A percentile compares a stretch with the other conserved stretches of the same genome.
These are phyloP conservation scores for Nakataea oryzae DNA, from an alignment of 2,329 filamentous ascomycete species.

Conservation along the genomic window DNA sequence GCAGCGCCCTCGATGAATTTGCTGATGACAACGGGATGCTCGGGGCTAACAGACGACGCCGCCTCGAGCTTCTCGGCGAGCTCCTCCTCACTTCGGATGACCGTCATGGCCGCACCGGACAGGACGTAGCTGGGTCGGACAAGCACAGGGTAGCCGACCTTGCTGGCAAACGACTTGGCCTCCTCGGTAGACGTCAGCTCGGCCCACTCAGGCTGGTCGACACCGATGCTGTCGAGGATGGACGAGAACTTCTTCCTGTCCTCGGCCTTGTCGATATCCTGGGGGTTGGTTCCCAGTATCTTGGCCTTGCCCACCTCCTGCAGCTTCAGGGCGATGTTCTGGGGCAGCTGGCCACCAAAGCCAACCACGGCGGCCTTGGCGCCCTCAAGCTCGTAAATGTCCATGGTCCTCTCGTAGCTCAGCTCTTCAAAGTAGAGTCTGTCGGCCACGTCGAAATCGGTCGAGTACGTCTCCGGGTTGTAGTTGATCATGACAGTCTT, in stretches of 20 bases:
- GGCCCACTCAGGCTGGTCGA: conserved; percentile 97
- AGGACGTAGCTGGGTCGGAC: conserved; percentile 93
- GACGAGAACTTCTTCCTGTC: conserved; percentile 97
- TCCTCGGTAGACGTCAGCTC: conserved; percentile 84
- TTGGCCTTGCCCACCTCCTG: conserved; percentile 86
- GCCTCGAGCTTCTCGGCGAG: conserved; percentile 92
- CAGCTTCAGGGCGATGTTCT: conserved; percentile 91
- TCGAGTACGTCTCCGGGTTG: conserved; percentile 72
- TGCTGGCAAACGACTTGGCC: conserved; percentile 75
- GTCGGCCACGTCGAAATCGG: conserved; percentile 83
- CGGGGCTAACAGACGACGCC: conserved; percentile 81
- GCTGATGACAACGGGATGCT: conserved; percentile 95
- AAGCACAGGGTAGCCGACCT: conserved; percentile 86
- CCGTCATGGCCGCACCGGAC: conserved; percentile 96
- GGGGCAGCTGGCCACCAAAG: conserved; percentile 89
- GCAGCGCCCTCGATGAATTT: conserved; percentile 96
- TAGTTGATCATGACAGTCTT: conserved; percentile 98
- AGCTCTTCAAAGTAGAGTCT: conserved; percentile 95
- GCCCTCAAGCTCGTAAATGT: conserved; percentile 90
- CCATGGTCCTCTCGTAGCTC: conserved; percentile 95
- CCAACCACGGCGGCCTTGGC: conserved; percentile 86
- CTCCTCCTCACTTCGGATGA: conserved; percentile 79
- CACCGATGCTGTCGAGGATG: conserved; percentile 90
- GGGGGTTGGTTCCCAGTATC: conserved; percentile 83
- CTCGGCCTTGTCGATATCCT: conserved; percentile 95